Base-by-base conservation (phyloP, 2,329 filamentous ascomycete species). In the Cytospora piceae region DNA sequence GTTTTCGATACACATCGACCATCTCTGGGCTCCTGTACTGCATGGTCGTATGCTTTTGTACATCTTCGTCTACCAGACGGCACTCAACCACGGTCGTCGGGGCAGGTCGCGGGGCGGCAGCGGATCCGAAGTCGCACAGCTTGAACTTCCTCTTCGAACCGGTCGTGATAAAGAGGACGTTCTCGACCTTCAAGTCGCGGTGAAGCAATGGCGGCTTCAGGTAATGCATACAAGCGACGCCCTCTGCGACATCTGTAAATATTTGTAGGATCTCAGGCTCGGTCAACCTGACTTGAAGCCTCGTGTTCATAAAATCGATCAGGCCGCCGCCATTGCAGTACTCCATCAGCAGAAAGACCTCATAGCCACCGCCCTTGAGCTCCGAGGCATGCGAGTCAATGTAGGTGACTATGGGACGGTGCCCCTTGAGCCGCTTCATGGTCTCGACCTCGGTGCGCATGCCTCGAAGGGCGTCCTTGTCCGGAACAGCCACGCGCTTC, bases 281-380 rank as follows among this genome's bases (percentile, higher is more conserved):
- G 42, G 94, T 99, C 77, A 99, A 83, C 59, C 95, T 91, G 77
- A 99, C 94, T 79, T 99, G 95, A 73, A 99, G 81, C 61, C 95
- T 88, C 42, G 95, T 99, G 79, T 99, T 99, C 95, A 99, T 99
- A 77, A 98, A 99, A 80, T 99, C 95, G 76, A 99, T 99, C 75
- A 99, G 81, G 42, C 95, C 94, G 70, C 95, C 95, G 59, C 95
- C 95, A 73, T 91, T 88, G 80, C 95, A 99, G 78, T 90, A 97
- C 77, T 99, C 95, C 95, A 99, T 99, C 70, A 99, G 88, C 74
- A 99, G 78, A 74, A 99, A 99, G 66, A 99, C 95, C 82, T 99
- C 95, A 77, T 97, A 99, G 66, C 95, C 95, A 52, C 94, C 94
- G 60, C 91, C 93, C 73, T 92, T 90, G 72, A 98, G 82, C 79